Conservation (phyloP, 2,329 filamentous ascomycete genomes). For the Aspergillus sp. region DNA sequence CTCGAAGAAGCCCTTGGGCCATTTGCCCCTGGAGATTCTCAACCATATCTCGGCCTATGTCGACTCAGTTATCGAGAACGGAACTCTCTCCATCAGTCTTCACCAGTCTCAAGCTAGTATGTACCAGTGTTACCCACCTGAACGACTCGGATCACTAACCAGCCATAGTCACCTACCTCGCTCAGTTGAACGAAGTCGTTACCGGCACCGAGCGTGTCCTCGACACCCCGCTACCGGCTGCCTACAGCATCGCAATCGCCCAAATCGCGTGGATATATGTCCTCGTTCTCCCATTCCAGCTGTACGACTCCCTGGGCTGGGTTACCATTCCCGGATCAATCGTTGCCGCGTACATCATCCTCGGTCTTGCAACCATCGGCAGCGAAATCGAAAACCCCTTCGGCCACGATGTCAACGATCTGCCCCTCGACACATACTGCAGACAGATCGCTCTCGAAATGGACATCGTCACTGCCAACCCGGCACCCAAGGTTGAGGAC, state of each 20-base stretch:
- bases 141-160: background rate
- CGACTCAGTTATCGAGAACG: conserved; percentile 56
- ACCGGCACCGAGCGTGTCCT: conserved; percentile 74
- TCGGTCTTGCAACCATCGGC: conserved; percentile 73
- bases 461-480: conserved; percentile 66
- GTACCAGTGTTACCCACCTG: conserved; percentile 6
- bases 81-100: conserved; percentile 34
- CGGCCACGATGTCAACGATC: conserved; percentile 78
- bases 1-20: conserved; percentile 70
- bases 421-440: conserved; percentile 75
- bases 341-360: conserved; percentile 74
- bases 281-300: conserved; percentile 77
- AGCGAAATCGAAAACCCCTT: conserved; percentile 85
- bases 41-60: conserved; percentile 68
- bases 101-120: conserved; percentile 41
- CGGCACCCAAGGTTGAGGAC: conserved; percentile 51
- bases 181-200: conserved; percentile 69
- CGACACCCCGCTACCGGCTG: conserved; percentile 77
- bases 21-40: conserved; percentile 79
- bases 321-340: conserved; percentile 76
- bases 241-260: conserved; percentile 79
- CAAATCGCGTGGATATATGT: conserved; percentile 88
- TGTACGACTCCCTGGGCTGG: conserved; percentile 64
- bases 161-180: conserved; percentile 56
- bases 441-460: conserved; percentile 71